Percentiles rank a stretch among this genome's conserved stretches.
Evolutionary conservation across 2,329 filamentous ascomycete genomes (phyloP).

Genomic region (Cucurbitaria berberidis): DNA sequence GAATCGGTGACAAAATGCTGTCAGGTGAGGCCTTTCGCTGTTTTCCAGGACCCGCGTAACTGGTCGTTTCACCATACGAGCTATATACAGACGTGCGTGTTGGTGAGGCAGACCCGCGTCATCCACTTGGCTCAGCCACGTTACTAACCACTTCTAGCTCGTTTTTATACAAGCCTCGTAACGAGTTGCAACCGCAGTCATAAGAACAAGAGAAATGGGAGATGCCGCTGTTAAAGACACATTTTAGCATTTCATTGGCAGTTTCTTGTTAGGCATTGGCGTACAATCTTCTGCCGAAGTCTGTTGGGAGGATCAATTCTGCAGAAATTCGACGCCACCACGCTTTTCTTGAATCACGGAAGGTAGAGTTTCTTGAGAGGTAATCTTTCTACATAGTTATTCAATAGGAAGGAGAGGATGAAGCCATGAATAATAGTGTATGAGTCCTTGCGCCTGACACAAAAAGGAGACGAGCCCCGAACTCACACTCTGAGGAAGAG

Average conservation of each 20-base stretch:
- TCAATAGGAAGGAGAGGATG: too few species aligned
- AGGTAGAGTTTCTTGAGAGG: not conserved
- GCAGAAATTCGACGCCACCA: not conserved
- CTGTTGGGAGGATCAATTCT: not conserved
- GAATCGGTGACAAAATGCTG: conserved; percentile 1
- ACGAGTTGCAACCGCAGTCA: not conserved
- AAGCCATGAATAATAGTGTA: too few species aligned
- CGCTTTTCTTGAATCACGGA: not conserved
- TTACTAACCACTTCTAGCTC: conserved; percentile 12
- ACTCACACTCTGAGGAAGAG: too few species aligned
- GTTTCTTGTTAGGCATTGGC: not conserved
- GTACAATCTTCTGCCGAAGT: not conserved
- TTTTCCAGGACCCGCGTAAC: too few species aligned
- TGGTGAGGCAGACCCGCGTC: conserved; percentile 10
- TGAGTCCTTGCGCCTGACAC: too few species aligned
- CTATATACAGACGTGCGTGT: conserved; percentile 7
- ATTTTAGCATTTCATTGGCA: not conserved
- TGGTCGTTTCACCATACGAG: conserved; percentile 18
- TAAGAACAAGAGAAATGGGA: not conserved
- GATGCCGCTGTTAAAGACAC: not conserved
- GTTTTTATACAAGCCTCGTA: not conserved
- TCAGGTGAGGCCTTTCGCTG: too few species aligned
- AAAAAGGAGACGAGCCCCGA: too few species aligned
- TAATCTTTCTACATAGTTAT: too few species aligned
- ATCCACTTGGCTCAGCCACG: conserved; percentile 14